Evolutionary conservation across 352 stramenopile species (phyloP).

Genomic region (Pythium guiyangense): DNA sequence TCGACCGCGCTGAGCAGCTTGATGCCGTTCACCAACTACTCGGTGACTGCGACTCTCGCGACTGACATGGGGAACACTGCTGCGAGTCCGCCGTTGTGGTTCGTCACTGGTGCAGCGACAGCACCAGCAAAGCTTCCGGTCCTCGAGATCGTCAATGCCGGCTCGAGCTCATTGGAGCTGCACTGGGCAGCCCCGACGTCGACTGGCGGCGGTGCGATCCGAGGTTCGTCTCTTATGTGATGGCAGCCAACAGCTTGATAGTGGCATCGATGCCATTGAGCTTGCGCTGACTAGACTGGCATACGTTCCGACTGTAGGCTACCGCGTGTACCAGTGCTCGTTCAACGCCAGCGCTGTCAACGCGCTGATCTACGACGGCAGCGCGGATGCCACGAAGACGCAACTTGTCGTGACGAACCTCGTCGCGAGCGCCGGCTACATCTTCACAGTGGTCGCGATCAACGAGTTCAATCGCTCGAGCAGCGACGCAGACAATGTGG

Average conservation of each 20-base stretch:
- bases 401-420: slow-evolving; percentile 17
- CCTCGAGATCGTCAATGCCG: slow-evolving; percentile 14
- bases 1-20: slow-evolving; percentile 17
- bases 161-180: slow-evolving; percentile 24
- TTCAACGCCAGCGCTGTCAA: not conserved
- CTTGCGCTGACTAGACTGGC: not conserved
- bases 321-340: slow-evolving; percentile 18
- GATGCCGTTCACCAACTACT: slow-evolving; percentile 26
- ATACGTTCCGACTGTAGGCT: slow-evolving; percentile 13
- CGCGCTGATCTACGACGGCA: slow-evolving; percentile 23
- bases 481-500: slow-evolving; percentile 11
- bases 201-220: slow-evolving; percentile 33
- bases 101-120: slow-evolving; percentile 18
- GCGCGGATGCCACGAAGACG: slow-evolving; percentile 7
- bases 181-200: slow-evolving; percentile 28
- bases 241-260: too few relatives aligned
- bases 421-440: slow-evolving; percentile 23
- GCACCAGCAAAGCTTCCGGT: slow-evolving; percentile 12
- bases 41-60: slow-evolving; percentile 10
- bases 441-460: slow-evolving; percentile 28
- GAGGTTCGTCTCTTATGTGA: slow-evolving; percentile 12
- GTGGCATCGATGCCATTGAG: too few relatives aligned
- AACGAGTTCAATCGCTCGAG: slow-evolving; percentile 40
- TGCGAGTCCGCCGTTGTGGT: slow-evolving; percentile 15
- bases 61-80: slow-evolving; percentile 14